Evolutionary conservation across 2,329 filamentous ascomycete species (phyloP).

Genomic region (Colletotrichum zoysiae): DNA sequence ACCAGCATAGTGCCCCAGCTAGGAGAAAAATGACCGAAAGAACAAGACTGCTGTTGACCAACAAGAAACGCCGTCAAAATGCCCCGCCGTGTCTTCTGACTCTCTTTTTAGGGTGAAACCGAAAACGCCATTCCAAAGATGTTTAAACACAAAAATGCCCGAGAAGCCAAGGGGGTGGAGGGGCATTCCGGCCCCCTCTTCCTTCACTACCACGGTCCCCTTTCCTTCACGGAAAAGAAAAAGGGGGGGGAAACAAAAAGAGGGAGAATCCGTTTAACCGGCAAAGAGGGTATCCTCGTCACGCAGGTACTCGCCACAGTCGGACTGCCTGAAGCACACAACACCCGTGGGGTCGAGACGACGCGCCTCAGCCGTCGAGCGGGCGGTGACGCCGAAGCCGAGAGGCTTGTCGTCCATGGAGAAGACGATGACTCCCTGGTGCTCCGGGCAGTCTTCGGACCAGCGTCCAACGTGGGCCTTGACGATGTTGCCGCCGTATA

Average conservation of each 20-base stretch:
- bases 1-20: constrained; percentile 2
- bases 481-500: constrained; percentile 92
- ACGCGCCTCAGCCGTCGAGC: constrained; percentile 85
- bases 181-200: background rate
- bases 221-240: background rate
- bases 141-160: constrained; percentile 16
- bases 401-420: constrained; percentile 94
- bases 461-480: constrained; percentile 79
- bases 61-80: constrained; percentile 39
- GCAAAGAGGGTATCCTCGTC: constrained; percentile 79
- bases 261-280: constrained; percentile 51
- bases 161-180: background rate
- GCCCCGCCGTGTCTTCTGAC: constrained; percentile 34
- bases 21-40: constrained; percentile 8
- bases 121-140: constrained; percentile 37
- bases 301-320: constrained; percentile 93
- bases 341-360: constrained; percentile 91
- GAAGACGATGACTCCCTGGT: constrained; percentile 90
- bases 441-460: constrained; percentile 93
- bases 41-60: constrained; percentile 35
- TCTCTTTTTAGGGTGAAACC: constrained; percentile 28
- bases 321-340: constrained; percentile 90
- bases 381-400: constrained; percentile 93
- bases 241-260: background rate
- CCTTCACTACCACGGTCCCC: background rate